A percentile compares a stretch with the other conserved stretches of the same genome.
Evolutionary conservation across 495 filamentous ascomycete species (phyloP).

Genomic region (Clohesyomyces aquaticus): DNA sequence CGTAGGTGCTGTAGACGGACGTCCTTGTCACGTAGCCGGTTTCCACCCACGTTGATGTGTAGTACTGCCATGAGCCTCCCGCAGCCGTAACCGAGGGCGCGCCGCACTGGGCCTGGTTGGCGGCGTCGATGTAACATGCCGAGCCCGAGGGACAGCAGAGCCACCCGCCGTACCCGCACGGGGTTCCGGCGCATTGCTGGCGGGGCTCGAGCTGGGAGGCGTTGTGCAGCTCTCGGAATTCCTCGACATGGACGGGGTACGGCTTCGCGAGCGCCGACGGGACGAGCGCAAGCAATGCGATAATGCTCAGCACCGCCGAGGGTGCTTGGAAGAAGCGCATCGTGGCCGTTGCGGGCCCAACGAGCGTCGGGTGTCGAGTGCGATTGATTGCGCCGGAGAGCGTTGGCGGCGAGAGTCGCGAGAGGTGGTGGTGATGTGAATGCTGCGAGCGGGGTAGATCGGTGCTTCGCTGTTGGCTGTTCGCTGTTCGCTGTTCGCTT

Average conservation of each 20-base stretch:
- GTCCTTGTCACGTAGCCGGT: constrained; percentile 69
- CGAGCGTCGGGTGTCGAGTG: constrained; percentile 3
- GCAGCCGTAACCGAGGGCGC: constrained; percentile 37
- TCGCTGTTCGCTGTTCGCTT: too few species aligned
- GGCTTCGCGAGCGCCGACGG: constrained; percentile 39
- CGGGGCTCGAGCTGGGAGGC: constrained; percentile 24
- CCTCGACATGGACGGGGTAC: constrained; percentile 45
- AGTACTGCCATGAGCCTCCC: constrained; percentile 59
- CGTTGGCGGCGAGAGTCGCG: constrained; percentile 3
- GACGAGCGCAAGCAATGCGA: constrained; percentile 39
- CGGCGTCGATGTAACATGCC: constrained; percentile 65
- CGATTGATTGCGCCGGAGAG: too few species aligned
- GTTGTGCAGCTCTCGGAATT: constrained; percentile 51
- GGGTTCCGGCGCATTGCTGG: constrained; percentile 54
- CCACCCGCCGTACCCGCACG: constrained; percentile 68
- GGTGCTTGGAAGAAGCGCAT: constrained; percentile 41
- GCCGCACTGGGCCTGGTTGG: constrained; percentile 60
- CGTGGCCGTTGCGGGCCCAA: constrained; percentile 17
- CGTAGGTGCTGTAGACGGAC: constrained; percentile 64
- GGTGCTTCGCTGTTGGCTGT: too few species aligned
- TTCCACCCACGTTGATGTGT: constrained; percentile 72
- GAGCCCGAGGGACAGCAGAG: constrained; percentile 68
- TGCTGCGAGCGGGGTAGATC: constrained; percentile 32
- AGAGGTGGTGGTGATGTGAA: constrained; percentile 4
- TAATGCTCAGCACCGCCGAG: constrained; percentile 41